Evolutionary conservation across 2,329 filamentous ascomycete species (phyloP).

Genomic region (Raffaelea deltoideospora): DNA sequence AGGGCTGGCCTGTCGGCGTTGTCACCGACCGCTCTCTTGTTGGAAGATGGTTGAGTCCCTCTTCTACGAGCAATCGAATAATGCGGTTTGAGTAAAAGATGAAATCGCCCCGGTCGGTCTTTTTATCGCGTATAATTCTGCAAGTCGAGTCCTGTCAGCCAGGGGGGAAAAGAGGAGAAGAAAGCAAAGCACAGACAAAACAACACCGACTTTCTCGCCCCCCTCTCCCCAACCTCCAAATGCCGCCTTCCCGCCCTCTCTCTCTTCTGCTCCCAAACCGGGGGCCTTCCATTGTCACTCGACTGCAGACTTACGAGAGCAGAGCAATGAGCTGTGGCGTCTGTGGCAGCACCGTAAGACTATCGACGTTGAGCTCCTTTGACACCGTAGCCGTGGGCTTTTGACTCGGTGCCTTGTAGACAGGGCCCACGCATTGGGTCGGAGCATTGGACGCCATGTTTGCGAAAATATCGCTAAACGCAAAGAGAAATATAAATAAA

Average conservation of each 20-base stretch:
- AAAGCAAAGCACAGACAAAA: too few species aligned
- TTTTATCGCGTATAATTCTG: conserved; percentile 89
- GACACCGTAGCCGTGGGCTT: conserved; percentile 79
- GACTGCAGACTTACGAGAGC: conserved; percentile 86
- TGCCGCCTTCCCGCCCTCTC: too few species aligned
- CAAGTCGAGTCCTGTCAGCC: too few species aligned
- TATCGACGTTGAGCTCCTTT: conserved; percentile 62
- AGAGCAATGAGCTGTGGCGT: conserved; percentile 95
- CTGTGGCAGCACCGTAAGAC: conserved; percentile 80
- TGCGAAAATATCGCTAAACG: neutral
- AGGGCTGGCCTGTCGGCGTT: conserved; percentile 77
- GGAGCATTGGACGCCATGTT: conserved; percentile 26
- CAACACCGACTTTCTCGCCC: too few species aligned
- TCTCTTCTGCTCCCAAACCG: too few species aligned
- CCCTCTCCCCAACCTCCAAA: too few species aligned
- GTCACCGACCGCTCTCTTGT: conserved; percentile 79
- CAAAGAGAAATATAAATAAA: too few species aligned
- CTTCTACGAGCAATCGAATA: conserved; percentile 89
- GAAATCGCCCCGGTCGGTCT: conserved; percentile 85
- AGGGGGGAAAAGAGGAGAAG: too few species aligned
- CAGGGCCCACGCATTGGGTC: conserved; percentile 59
- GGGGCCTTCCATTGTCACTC: too few species aligned
- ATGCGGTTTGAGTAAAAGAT: conserved; percentile 99
- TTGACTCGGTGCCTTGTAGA: conserved; percentile 60
- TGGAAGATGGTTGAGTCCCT: conserved; percentile 91